Conservation (phyloP, 106 monocot species). For the Dactylorhiza incarnata region DNA sequence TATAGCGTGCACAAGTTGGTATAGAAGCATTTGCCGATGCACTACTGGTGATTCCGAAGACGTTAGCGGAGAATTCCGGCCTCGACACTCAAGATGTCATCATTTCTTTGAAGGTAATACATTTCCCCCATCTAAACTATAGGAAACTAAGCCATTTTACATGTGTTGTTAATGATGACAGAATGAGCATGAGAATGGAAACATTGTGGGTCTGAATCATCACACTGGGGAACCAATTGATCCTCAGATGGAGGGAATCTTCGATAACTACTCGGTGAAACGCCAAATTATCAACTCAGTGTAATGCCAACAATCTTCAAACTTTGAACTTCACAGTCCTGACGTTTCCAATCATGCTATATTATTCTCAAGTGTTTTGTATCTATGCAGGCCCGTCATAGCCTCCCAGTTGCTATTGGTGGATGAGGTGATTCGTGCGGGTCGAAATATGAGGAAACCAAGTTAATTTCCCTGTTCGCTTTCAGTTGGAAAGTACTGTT, state of each 20-base stretch:
- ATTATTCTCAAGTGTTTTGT: not conserved
- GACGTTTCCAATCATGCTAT: not conserved
- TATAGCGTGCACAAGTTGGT: conserved; percentile 94
- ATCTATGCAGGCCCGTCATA: conserved; percentile 71
- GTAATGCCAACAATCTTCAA: conserved; percentile 23
- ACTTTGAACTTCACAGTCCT: not conserved
- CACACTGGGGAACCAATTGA: conserved; percentile 85
- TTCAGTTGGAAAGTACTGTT: not conserved
- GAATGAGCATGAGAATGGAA: conserved; percentile 89
- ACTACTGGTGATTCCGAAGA: conserved; percentile 89
- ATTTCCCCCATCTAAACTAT: not conserved
- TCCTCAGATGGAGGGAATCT: conserved; percentile 92
- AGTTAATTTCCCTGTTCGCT: conserved; percentile 19
- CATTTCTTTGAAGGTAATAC: conserved; percentile 59
- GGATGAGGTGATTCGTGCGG: conserved; percentile 97
- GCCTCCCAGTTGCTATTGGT: conserved; percentile 85
- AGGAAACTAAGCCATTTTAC: not conserved
- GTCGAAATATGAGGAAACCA: conserved; percentile 97
- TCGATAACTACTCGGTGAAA: conserved; percentile 91
- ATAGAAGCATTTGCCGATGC: conserved; percentile 97
- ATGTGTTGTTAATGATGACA: conserved; percentile 12
- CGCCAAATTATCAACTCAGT: conserved; percentile 94
- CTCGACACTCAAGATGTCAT: conserved; percentile 95
- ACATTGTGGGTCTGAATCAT: conserved; percentile 79
- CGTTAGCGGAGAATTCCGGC: conserved; percentile 90